Percentiles rank a stretch among this genome's conserved stretches.
phyloP scores from a whole-genome alignment of 2,329 filamentous ascomycete genomes.

The Hymenoscyphus linearis region DNA sequence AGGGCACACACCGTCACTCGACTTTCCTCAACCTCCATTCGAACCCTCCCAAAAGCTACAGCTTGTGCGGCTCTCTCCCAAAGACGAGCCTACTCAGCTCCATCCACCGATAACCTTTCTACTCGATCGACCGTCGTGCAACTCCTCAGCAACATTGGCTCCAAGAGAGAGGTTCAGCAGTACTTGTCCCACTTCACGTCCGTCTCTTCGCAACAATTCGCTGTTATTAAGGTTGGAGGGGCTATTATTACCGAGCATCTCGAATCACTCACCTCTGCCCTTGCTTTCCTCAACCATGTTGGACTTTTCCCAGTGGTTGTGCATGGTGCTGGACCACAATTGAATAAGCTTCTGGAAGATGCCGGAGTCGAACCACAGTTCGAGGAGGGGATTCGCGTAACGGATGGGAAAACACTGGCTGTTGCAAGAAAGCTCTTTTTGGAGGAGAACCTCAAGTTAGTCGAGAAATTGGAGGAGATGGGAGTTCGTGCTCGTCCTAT shows the following conservation, averaged over 20 bases:
- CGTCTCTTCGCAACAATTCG: constrained; percentile 93
- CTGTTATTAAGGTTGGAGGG: constrained; percentile 96
- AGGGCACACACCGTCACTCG: constrained; percentile 26
- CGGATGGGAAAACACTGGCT: constrained; percentile 88
- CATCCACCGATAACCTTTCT: constrained; percentile 29
- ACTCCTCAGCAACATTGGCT: constrained; percentile 90
- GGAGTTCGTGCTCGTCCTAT: constrained; percentile 86
- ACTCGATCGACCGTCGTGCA: constrained; percentile 81
- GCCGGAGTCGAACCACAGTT: constrained; percentile 93
- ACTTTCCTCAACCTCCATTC: constrained; percentile 22
- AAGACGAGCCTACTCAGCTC: constrained; percentile 29
- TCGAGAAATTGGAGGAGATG: constrained; percentile 82
- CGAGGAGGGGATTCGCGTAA: constrained; percentile 92
- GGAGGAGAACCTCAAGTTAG: constrained; percentile 89
- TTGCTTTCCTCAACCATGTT: constrained; percentile 91
- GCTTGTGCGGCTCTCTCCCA: constrained; percentile 22
- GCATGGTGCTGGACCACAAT: constrained; percentile 89
- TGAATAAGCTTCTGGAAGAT: constrained; percentile 85
- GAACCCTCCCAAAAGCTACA: constrained; percentile 27
- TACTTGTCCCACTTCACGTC: constrained; percentile 97
- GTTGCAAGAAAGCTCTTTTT: constrained; percentile 90
- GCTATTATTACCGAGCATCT: constrained; percentile 94
- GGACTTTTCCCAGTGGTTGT: constrained; percentile 93
- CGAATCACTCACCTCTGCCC: constrained; percentile 80
- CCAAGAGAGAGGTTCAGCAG: constrained; percentile 93